Conservation (phyloP, 805 yeast genomes). For the Saccharomycopsis sp. region DNA sequence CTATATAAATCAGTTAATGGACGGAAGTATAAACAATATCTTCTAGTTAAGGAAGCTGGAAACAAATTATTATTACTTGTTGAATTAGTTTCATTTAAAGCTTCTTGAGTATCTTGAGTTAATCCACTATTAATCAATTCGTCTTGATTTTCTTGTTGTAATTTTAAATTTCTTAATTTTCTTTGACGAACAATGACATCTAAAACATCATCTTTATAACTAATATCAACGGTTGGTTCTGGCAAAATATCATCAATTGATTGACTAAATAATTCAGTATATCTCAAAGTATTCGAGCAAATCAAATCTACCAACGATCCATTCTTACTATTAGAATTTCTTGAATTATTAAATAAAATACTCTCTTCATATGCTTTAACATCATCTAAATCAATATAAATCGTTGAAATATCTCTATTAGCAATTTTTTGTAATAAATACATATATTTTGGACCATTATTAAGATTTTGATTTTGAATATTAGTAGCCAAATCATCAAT, state of each 20-base stretch:
- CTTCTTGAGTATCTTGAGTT: conserved; percentile 22
- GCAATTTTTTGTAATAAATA: conserved; percentile 66
- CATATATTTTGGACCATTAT: conserved; percentile 64
- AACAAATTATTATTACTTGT: conserved; percentile 40
- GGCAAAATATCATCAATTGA: conserved; percentile 81
- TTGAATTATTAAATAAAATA: conserved; percentile 25
- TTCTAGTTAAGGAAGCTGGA: conserved; percentile 78
- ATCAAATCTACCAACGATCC: conserved; percentile 45
- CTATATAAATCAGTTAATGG: conserved; percentile 45
- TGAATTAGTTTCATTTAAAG: conserved; percentile 21
- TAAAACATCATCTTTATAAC: conserved; percentile 78
- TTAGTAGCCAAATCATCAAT: conserved; percentile 22
- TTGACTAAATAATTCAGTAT: conserved; percentile 62
- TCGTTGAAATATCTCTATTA: conserved; percentile 63
- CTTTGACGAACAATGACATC: conserved; percentile 92
- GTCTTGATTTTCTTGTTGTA: conserved; percentile 55
- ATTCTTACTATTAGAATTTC: conserved; percentile 22
- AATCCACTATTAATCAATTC: conserved; percentile 40
- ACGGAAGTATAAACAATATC: conserved; percentile 78
- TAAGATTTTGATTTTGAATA: conserved; percentile 20
- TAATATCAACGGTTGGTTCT: conserved; percentile 67
- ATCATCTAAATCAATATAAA: conserved; percentile 78
- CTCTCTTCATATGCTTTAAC: conserved; percentile 55
- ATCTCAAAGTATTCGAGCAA: conserved; percentile 65
- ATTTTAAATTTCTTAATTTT: conserved; percentile 66